Percentiles rank a stretch among this genome's conserved stretches.
Evolutionary conservation across 1,284 basidiomycete genomes (phyloP).

Genomic region (Tilletia horrida): DNA sequence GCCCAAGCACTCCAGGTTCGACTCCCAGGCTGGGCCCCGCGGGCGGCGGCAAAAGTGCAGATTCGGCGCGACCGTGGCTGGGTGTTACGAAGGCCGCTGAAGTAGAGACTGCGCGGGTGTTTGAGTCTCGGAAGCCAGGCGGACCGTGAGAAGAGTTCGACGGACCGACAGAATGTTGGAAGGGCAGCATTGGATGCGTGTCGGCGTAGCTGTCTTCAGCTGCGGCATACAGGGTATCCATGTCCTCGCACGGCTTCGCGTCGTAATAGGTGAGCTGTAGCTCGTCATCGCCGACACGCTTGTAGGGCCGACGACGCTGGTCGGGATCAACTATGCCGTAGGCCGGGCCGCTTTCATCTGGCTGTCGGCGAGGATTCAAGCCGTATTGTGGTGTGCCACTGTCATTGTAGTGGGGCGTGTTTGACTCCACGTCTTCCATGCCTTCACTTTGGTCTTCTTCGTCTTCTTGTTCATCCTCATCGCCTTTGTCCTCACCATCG

Average conservation of each 20-base stretch:
- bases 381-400: background rate
- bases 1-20: background rate
- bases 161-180: background rate
- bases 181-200: background rate
- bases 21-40: background rate
- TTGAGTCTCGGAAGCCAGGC: background rate
- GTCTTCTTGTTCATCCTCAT: background rate
- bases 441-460: background rate
- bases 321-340: background rate
- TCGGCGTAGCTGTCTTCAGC: constrained; percentile 6
- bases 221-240: background rate
- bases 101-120: background rate
- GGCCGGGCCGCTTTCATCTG: too few species aligned
- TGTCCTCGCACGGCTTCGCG: constrained; percentile 9
- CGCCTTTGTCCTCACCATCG: background rate
- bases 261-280: constrained; percentile 13
- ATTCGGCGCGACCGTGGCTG: background rate
- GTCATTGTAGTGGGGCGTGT: background rate
- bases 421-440: background rate
- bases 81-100: background rate
- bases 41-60: background rate
- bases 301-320: background rate
- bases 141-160: background rate
- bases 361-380: too few species aligned
- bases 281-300: constrained; percentile 2